phyloP scores from a whole-genome alignment of 2,329 filamentous ascomycete genomes.

The Botrytis tulipae region DNA sequence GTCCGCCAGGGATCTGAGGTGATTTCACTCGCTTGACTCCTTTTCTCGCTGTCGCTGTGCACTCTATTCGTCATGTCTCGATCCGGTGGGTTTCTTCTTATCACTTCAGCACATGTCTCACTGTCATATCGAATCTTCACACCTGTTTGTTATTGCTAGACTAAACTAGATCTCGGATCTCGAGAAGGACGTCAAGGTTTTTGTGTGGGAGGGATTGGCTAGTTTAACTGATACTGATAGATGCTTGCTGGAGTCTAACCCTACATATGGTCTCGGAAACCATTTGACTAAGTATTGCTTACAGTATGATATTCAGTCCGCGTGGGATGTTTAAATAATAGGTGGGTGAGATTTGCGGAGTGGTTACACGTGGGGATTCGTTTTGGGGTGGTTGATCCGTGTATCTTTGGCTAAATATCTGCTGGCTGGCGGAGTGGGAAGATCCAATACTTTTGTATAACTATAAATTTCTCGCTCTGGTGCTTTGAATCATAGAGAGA shows the following conservation, averaged over 20 bases:
- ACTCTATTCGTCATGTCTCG: neutral
- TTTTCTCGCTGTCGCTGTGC: neutral
- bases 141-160: neutral
- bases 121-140: neutral
- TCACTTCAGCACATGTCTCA: neutral
- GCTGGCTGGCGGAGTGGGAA: neutral
- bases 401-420: too few relatives aligned
- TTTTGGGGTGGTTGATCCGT: neutral
- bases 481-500: neutral
- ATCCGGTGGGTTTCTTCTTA: neutral
- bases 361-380: neutral
- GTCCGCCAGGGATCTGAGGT: neutral
- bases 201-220: too few relatives aligned
- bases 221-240: too few relatives aligned
- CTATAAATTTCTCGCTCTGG: neutral
- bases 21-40: neutral
- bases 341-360: neutral
- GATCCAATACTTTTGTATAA: neutral
- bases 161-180: accelerated
- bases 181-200: accelerated
- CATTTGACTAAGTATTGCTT: too few relatives aligned
- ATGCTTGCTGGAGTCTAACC: too few relatives aligned
- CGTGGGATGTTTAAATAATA: neutral
- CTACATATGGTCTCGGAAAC: too few relatives aligned
- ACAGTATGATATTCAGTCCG: neutral